Evolutionary conservation across 2,329 filamentous ascomycete species (phyloP).

Genomic region (Allantophomopsis lycopodina): DNA sequence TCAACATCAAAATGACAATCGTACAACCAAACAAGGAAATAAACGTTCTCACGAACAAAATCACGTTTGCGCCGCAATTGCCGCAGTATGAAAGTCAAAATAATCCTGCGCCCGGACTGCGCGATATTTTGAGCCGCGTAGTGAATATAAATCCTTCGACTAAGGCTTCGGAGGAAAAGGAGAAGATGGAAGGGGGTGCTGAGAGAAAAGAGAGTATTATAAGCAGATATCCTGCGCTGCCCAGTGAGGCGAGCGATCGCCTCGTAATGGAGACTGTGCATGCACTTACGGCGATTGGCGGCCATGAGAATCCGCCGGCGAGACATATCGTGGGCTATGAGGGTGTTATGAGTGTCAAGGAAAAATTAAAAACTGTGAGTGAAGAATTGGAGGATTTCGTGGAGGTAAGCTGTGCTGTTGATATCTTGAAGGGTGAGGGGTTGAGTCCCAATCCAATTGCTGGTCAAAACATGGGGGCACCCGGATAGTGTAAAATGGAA

Average conservation of each 20-base stretch:
- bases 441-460: too few species aligned
- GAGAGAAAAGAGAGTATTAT: slow-evolving; percentile 25
- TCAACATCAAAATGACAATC: slow-evolving; percentile 93
- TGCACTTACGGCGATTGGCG: slow-evolving; percentile 81
- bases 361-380: slow-evolving; percentile 91
- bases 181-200: neutral
- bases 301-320: slow-evolving; percentile 89
- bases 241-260: slow-evolving; percentile 51
- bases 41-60: slow-evolving; percentile 71
- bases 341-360: slow-evolving; percentile 76
- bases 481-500: too few species aligned
- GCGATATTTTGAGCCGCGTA: slow-evolving; percentile 70
- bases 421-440: slow-evolving; percentile 13
- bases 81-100: slow-evolving; percentile 52
- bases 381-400: slow-evolving; percentile 96
- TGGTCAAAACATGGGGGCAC: too few species aligned
- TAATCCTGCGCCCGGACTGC: slow-evolving; percentile 66
- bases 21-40: slow-evolving; percentile 94
- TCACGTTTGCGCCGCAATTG: slow-evolving; percentile 72
- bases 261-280: slow-evolving; percentile 83
- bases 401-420: slow-evolving; percentile 51
- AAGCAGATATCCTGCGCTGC: slow-evolving; percentile 62
- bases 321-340: slow-evolving; percentile 89
- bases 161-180: slow-evolving; percentile 19
- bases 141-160: slow-evolving; percentile 63